phyloP scores from a whole-genome alignment of 2,329 filamentous ascomycete species.

The Zarea fungicola region DNA sequence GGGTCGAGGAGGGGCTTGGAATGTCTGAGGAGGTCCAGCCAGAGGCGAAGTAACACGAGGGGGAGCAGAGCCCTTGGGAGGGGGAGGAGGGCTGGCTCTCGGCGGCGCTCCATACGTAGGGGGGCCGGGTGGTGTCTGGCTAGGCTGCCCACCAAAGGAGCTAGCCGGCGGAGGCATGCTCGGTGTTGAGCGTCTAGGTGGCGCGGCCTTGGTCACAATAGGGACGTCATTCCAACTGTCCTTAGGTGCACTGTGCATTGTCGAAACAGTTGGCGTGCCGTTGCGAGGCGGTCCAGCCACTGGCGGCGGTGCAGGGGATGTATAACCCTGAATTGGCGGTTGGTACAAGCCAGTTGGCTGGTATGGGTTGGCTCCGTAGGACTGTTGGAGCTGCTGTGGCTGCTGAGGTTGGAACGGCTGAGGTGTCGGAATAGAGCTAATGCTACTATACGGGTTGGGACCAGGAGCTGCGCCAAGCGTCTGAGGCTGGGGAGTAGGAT shows the following conservation, averaged over 20 bases:
- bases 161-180: slow-evolving; percentile 63
- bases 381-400: slow-evolving; percentile 26
- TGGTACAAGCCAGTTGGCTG: slow-evolving; percentile 48
- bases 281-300: slow-evolving; percentile 47
- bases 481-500: slow-evolving; percentile 40
- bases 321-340: slow-evolving; percentile 41
- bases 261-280: slow-evolving; percentile 63
- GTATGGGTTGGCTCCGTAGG: slow-evolving; percentile 28
- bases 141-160: slow-evolving; percentile 66
- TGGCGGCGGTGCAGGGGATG: slow-evolving; percentile 29
- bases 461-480: slow-evolving; percentile 24
- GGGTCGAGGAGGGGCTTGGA: slow-evolving; percentile 53
- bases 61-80: slow-evolving; percentile 71
- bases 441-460: slow-evolving; percentile 24
- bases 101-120: slow-evolving; percentile 56
- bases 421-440: slow-evolving; percentile 5
- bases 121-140: slow-evolving; percentile 48
- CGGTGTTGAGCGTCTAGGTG: slow-evolving; percentile 69
- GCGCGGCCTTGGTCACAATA: slow-evolving; percentile 70
- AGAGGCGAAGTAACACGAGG: slow-evolving; percentile 70
- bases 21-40: slow-evolving; percentile 49
- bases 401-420: slow-evolving; percentile 16
- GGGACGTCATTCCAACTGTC: slow-evolving; percentile 95
- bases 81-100: slow-evolving; percentile 68
- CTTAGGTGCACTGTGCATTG: slow-evolving; percentile 60